Evolutionary conservation across 1,284 basidiomycete species (phyloP).

Genomic region (Sphagnurus paluster): DNA sequence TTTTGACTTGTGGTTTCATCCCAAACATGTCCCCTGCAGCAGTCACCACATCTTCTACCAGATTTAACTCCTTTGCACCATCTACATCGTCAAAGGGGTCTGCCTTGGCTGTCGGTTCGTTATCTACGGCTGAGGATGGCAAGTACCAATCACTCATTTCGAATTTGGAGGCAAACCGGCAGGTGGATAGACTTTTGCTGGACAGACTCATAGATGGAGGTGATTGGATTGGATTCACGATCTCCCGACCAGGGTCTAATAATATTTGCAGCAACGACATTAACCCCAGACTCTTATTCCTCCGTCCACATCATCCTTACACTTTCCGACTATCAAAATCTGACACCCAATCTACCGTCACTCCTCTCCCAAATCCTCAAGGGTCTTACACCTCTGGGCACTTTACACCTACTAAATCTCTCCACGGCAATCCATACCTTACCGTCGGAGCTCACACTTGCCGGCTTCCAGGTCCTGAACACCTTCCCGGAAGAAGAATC

Average conservation of each 20-base stretch:
- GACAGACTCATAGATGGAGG: conserved; percentile 77
- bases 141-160: conserved; percentile 70
- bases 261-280: conserved; percentile 49
- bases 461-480: conserved; percentile 62
- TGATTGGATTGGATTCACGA: conserved; percentile 27
- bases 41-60: conserved; percentile 24
- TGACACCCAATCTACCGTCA: conserved; percentile 50
- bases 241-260: conserved; percentile 18
- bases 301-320: conserved; percentile 66
- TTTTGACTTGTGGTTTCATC: background rate
- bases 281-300: conserved; percentile 57
- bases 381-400: conserved; percentile 64
- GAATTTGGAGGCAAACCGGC: conserved; percentile 50
- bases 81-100: conserved; percentile 38
- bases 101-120: conserved; percentile 72
- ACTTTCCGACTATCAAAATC: conserved; percentile 56
- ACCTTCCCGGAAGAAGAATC: conserved; percentile 35
- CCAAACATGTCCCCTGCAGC: conserved; percentile 62
- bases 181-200: conserved; percentile 72
- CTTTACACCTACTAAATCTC: conserved; percentile 62
- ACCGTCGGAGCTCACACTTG: conserved; percentile 56
- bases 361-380: conserved; percentile 60
- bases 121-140: conserved; percentile 70
- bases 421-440: conserved; percentile 43
- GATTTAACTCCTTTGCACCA: conserved; percentile 10